Evolutionary conservation across 1,284 basidiomycete species (phyloP).

Genomic region (Pseudozyma flocculosa): DNA sequence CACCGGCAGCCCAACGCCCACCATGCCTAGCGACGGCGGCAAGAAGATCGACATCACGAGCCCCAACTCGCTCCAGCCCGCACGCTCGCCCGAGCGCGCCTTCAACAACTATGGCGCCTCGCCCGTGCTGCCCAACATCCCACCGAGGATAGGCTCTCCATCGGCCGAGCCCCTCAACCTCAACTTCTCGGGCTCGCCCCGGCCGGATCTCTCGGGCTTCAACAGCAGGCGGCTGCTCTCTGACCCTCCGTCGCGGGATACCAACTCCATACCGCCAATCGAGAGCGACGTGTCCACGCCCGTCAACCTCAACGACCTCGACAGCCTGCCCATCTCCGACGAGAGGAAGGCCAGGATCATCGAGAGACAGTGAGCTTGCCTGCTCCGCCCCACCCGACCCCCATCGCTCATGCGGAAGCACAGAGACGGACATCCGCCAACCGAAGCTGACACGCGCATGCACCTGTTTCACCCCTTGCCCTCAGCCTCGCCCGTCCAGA

Average conservation of each 20-base stretch:
- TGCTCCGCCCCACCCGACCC: too few relatives aligned
- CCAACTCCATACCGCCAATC: slow-evolving; percentile 18
- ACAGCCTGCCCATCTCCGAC: slow-evolving; percentile 45
- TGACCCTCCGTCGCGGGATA: slow-evolving; percentile 29
- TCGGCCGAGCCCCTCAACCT: slow-evolving; percentile 22
- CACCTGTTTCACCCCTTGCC: not conserved
- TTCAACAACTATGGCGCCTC: slow-evolving; percentile 18
- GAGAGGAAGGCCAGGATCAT: slow-evolving; percentile 50
- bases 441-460: too few relatives aligned
- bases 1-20: too few relatives aligned
- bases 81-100: slow-evolving; percentile 20
- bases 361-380: slow-evolving; percentile 24
- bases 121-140: slow-evolving; percentile 40
- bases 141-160: slow-evolving; percentile 36
- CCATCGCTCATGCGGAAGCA: too few relatives aligned
- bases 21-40: not conserved
- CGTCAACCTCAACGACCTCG: slow-evolving; percentile 40
- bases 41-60: not conserved
- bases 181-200: slow-evolving; percentile 21
- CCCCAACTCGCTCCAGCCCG: not conserved
- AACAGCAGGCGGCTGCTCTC: slow-evolving; percentile 11
- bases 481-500: slow-evolving; percentile 22
- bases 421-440: too few relatives aligned
- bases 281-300: slow-evolving; percentile 38
- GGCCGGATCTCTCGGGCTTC: slow-evolving; percentile 3